Conservation (phyloP, 495 filamentous ascomycete genomes). For the Aspergillus homomorphus region DNA sequence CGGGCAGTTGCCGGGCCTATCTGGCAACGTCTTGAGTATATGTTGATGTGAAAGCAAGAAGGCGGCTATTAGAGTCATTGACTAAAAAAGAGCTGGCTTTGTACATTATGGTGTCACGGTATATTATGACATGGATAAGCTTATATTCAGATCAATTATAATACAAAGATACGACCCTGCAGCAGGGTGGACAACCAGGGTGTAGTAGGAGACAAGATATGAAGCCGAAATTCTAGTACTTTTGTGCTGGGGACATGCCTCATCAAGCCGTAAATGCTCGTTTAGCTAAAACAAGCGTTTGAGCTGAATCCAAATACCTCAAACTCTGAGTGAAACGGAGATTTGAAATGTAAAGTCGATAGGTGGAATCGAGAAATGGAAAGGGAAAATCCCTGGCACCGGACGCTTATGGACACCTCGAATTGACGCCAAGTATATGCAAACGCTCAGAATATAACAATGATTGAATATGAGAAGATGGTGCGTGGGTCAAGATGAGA, state of each 20-base stretch:
- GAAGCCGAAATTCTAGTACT: conserved; percentile 9
- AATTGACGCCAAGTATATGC: conserved; percentile 23
- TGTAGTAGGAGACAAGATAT: conserved; percentile 7
- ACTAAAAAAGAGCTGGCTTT: too few species aligned
- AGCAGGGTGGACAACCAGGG: neutral
- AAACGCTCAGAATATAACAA: neutral
- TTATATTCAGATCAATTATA: too few species aligned
- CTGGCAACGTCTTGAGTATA: too few species aligned
- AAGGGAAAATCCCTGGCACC: conserved; percentile 3
- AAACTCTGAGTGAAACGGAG: neutral
- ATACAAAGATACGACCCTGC: neutral
- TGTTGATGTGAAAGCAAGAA: too few species aligned
- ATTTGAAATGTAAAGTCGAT: too few species aligned
- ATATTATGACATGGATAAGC: too few species aligned
- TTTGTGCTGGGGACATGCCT: conserved; percentile 15
- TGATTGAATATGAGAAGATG: neutral
- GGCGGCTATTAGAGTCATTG: too few species aligned
- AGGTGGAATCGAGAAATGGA: conserved; percentile 11
- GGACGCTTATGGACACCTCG: conserved; percentile 30
- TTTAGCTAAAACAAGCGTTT: neutral
- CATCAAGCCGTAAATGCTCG: conserved; percentile 12
- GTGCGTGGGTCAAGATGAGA: conserved; percentile 18
- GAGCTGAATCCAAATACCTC: neutral
- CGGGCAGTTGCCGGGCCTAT: too few species aligned
- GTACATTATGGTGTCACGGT: too few species aligned